phyloP scores from a whole-genome alignment of 1,284 basidiomycete species.

The Anthracocystis panici-leucophaei region DNA sequence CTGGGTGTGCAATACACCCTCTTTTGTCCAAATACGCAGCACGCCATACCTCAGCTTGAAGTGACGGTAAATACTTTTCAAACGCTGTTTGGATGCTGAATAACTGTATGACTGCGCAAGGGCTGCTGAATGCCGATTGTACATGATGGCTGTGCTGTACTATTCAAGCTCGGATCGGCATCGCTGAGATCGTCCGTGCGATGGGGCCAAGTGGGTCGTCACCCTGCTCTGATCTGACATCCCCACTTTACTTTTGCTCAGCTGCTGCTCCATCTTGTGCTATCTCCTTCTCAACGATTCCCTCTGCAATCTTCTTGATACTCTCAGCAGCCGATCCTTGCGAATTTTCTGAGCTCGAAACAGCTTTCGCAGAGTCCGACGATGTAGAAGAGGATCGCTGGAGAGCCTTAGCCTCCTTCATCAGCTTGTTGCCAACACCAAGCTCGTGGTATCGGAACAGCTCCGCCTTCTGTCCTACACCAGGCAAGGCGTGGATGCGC shows the following conservation, averaged over 20 bases:
- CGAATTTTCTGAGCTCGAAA: background rate
- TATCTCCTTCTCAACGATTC: conserved; percentile 49
- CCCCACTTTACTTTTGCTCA: conserved; percentile 20
- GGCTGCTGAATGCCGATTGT: no score
- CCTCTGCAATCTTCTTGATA: conserved; percentile 47
- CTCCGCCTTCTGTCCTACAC: conserved; percentile 86
- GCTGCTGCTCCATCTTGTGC: conserved; percentile 20
- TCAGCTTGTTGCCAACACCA: conserved; percentile 40
- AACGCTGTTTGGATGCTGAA: no score
- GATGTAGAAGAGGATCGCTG: conserved; percentile 17
- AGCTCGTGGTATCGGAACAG: conserved; percentile 73
- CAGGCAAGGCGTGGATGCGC: conserved; percentile 80
- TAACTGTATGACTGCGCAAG: no score
- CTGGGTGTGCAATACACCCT: no score
- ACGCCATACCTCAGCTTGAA: no score
- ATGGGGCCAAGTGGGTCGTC: no score
- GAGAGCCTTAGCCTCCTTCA: conserved; percentile 43
- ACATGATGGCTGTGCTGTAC: no score
- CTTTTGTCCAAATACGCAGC: no score
- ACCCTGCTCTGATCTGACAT: background rate
- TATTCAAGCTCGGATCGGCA: no score
- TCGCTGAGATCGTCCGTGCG: no score
- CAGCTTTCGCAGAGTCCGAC: background rate
- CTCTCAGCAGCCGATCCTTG: conserved; percentile 25
- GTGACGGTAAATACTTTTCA: no score